Conservation (phyloP, 2,329 filamentous ascomycete species). For the Chaetomium olivaceum region DNA sequence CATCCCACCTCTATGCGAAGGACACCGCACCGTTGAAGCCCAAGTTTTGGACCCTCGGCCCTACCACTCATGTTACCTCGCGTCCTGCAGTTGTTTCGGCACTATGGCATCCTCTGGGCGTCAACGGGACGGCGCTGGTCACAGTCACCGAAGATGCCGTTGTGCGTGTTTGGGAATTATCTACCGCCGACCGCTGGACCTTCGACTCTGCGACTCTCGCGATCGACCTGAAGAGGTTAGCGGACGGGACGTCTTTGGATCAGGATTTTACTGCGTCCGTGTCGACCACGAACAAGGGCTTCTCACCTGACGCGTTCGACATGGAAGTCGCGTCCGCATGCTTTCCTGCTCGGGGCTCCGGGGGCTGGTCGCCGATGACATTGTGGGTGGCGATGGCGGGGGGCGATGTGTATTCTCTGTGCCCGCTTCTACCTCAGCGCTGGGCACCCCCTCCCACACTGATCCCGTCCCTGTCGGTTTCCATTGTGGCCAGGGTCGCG, state of each 20-base stretch:
- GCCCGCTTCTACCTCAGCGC: slow-evolving; percentile 81
- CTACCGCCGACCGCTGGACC: slow-evolving; percentile 78
- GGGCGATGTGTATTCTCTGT: slow-evolving; percentile 90
- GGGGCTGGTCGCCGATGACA: slow-evolving; percentile 95
- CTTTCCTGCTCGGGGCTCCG: slow-evolving; percentile 67
- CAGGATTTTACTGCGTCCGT: slow-evolving; percentile 80
- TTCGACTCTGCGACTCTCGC: slow-evolving; percentile 82
- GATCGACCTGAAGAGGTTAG: slow-evolving; percentile 85
- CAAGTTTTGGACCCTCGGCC: slow-evolving; percentile 88
- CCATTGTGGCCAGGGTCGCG: slow-evolving; percentile 73
- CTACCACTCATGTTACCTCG: slow-evolving; percentile 86
- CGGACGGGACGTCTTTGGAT: slow-evolving; percentile 77
- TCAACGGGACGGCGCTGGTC: slow-evolving; percentile 77
- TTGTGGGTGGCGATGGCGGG: slow-evolving; percentile 95
- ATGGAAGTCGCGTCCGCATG: slow-evolving; percentile 91
- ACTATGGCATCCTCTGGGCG: slow-evolving; percentile 89
- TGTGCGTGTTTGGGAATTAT: slow-evolving; percentile 87
- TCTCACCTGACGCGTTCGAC: slow-evolving; percentile 85
- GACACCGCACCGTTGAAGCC: slow-evolving; percentile 72
- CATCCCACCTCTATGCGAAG: slow-evolving; percentile 69
- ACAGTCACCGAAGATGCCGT: slow-evolving; percentile 87
- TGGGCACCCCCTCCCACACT: slow-evolving; percentile 79
- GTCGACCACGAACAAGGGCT: slow-evolving; percentile 73
- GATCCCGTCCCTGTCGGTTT: slow-evolving; percentile 79
- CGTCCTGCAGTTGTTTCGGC: slow-evolving; percentile 77